Evolutionary conservation across 257 asterid genomes (phyloP), one percentile per base, ranked within the genome.

Genomic region (Jacaranda mimosifolia): DNA sequence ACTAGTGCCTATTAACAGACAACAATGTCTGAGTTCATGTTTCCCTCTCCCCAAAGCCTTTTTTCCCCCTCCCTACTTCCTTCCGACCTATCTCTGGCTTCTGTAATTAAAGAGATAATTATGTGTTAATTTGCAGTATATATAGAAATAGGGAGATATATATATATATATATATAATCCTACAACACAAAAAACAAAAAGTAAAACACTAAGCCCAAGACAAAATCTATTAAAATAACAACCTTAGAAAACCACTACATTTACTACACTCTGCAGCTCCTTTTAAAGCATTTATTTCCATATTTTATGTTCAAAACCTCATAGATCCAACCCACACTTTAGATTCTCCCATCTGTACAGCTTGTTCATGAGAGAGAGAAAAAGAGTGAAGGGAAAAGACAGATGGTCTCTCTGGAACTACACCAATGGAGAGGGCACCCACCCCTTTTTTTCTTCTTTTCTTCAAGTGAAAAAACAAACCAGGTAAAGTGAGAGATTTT

Each of bases 101-200:
- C 79, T 80, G 78, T 80, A 80, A 79, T 68, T 45, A 52, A 73
- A 51, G 40, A 63, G 68, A 73, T 39, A 76, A 18, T 66, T 71
- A 52, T 51, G 26, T 26, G 64, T 68, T 67, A 72, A 38, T 60
- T 81, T 68, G 69, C 55, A 55, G 77, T 56, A 39, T 46, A 73
- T 55, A 81, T 80, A 63, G 46, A 32, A 13, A 8, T 68, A 62
- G 56, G n/a, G 66, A 68, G 70, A 9, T 48, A 26, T 26, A 26
- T 26, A 67, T 63, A 79, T 62, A 9, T 48, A 26, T 26, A 26
- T 26, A 67, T 63, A 79, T 62, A 88, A 87, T 80, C 83, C 79
- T 76, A 82, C 85, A 83, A 76, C 91, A 82, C 83, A 81, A 83
- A 86, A 88, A 88, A 89, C 91, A 90, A 92, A 92, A 86, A 81